Conservation (phyloP, 1,284 basidiomycete genomes). For the Microbotryum violaceum region DNA sequence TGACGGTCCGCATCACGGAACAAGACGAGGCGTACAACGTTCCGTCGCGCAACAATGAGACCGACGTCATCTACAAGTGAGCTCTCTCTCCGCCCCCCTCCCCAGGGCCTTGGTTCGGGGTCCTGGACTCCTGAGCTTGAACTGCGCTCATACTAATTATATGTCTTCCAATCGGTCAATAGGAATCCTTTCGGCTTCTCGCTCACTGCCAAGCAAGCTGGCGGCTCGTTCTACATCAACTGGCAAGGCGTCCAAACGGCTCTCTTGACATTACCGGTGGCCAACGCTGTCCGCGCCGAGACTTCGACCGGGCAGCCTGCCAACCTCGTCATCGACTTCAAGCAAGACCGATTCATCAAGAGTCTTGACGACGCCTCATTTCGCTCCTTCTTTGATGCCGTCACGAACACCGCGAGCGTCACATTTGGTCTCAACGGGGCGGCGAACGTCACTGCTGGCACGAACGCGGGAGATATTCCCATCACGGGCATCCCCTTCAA, state of each 20-base stretch:
- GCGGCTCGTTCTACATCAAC: constrained; percentile 25
- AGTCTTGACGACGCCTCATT: constrained; percentile 19
- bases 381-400: constrained; percentile 19
- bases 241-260: constrained; percentile 20
- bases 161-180: constrained; percentile 40
- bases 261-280: constrained; percentile 15
- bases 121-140: neutral
- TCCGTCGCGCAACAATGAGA: constrained; percentile 53
- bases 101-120: neutral
- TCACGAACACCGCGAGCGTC: constrained; percentile 19
- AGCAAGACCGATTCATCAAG: constrained; percentile 7
- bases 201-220: constrained; percentile 38
- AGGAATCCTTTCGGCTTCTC: constrained; percentile 72
- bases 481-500: constrained; percentile 62
- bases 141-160: no score
- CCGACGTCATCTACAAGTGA: constrained; percentile 47
- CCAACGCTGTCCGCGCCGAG: constrained; percentile 17
- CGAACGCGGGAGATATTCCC: constrained; percentile 59
- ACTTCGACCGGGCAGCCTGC: constrained; percentile 24
- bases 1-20: constrained; percentile 52
- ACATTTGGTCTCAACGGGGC: constrained; percentile 18
- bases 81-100: neutral
- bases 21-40: constrained; percentile 54
- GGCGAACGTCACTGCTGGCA: constrained; percentile 51
- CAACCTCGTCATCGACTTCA: constrained; percentile 20